A percentile compares a stretch with the other conserved stretches of the same genome.
phyloP scores from a whole-genome alignment of 768 basidiomycete genomes.

The Trametopsis cervina region DNA sequence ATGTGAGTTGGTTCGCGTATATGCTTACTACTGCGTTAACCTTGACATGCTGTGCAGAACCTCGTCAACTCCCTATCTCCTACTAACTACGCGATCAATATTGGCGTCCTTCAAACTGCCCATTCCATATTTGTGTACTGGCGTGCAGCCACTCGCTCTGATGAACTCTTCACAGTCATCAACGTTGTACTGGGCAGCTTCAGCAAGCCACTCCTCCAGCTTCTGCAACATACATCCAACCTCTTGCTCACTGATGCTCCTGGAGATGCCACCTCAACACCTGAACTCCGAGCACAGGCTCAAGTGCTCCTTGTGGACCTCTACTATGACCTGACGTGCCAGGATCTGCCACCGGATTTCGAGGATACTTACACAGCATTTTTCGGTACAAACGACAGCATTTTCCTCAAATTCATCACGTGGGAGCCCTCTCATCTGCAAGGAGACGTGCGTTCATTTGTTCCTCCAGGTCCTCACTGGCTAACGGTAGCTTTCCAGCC shows the following conservation, averaged over 20 bases:
- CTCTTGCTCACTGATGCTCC: slow-evolving; percentile 39
- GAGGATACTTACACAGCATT: slow-evolving; percentile 85
- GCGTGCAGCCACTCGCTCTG: slow-evolving; percentile 85
- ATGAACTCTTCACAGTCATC: slow-evolving; percentile 84
- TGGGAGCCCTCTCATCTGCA: slow-evolving; percentile 70
- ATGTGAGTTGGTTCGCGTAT: slow-evolving; percentile 50
- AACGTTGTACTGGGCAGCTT: slow-evolving; percentile 85
- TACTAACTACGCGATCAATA: slow-evolving; percentile 77
- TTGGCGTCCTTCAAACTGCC: slow-evolving; percentile 88
- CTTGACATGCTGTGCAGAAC: slow-evolving; percentile 47
- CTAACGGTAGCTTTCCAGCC: slow-evolving; percentile 33
- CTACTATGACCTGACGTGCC: slow-evolving; percentile 91
- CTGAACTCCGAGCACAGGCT: slow-evolving; percentile 56
- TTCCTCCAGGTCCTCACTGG: background rate
- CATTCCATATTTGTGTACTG: slow-evolving; percentile 95
- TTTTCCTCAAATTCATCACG: slow-evolving; percentile 73
- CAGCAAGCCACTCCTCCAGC: slow-evolving; percentile 72
- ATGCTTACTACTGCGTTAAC: background rate
- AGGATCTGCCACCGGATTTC: slow-evolving; percentile 90
- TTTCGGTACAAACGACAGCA: slow-evolving; percentile 62
- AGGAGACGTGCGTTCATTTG: slow-evolving; percentile 53
- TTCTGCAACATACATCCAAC: slow-evolving; percentile 65
- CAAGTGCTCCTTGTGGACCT: slow-evolving; percentile 79
- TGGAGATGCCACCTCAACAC: slow-evolving; percentile 26
- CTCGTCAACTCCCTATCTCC: slow-evolving; percentile 77